A percentile compares a stretch with the other conserved stretches of the same genome.
phyloP scores from a whole-genome alignment of 2,329 filamentous ascomycete genomes.

The Raffaelea ambrosiae region DNA sequence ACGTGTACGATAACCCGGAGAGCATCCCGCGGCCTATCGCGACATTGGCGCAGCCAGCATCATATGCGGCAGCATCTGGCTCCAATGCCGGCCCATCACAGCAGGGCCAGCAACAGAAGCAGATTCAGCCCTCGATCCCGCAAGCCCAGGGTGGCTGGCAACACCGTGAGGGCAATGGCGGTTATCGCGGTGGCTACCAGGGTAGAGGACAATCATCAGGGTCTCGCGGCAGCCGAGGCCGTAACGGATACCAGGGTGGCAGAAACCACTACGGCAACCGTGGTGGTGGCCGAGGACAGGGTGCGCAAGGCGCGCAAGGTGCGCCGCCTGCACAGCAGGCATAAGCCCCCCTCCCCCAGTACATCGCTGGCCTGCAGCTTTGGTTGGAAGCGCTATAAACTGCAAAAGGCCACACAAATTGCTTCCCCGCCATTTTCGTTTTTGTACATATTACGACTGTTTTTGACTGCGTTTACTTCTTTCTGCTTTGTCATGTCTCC shows the following conservation, averaged over 20 bases:
- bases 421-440: too few relatives aligned
- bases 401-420: background rate
- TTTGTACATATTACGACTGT: too few relatives aligned
- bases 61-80: background rate
- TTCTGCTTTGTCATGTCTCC: too few relatives aligned
- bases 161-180: constrained; percentile 3
- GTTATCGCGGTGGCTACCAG: constrained; percentile 1
- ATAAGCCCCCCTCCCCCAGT: background rate
- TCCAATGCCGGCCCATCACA: background rate
- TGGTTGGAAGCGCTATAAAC: background rate
- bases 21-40: constrained; percentile 78
- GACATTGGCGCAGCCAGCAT: constrained; percentile 26
- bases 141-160: constrained; percentile 14
- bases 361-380: too few relatives aligned
- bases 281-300: background rate
- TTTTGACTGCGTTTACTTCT: too few relatives aligned
- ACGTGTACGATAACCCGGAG: constrained; percentile 95
- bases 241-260: constrained; percentile 5
- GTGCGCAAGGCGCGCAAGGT: background rate
- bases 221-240: constrained; percentile 6
- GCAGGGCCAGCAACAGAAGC: background rate
- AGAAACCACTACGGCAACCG: constrained; percentile 1
- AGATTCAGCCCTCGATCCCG: constrained; percentile 10
- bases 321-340: constrained; percentile 1
- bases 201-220: constrained; percentile 5